Evolutionary conservation across 202 grass and related monocot species (phyloP).

Genomic region (Hordeum pubiflorum): DNA sequence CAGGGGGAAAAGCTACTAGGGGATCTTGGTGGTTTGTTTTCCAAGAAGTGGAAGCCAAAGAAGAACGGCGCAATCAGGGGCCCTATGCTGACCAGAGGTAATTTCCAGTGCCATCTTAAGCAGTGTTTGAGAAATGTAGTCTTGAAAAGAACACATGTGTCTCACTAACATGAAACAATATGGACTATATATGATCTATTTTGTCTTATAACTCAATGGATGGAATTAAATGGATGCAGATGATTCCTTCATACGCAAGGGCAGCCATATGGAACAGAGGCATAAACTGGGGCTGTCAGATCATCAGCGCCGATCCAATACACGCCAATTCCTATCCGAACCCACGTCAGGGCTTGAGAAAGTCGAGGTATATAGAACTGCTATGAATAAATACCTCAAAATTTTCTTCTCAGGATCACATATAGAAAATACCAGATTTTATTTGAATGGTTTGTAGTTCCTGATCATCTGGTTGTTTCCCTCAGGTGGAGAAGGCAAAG

Average conservation of each 20-base stretch:
- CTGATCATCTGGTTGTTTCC: constrained; percentile 7
- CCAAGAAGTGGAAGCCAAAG: constrained; percentile 83
- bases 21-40: constrained; percentile 85
- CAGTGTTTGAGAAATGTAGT: neutral
- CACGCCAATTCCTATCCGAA: constrained; percentile 38
- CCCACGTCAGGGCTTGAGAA: constrained; percentile 48
- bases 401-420: neutral
- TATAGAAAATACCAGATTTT: neutral
- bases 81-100: constrained; percentile 69
- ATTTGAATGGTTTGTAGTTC: neutral
- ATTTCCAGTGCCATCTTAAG: neutral
- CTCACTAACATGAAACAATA: neutral
- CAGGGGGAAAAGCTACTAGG: constrained; percentile 88
- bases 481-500: constrained; percentile 80
- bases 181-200: neutral
- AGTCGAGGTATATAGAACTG: constrained; percentile 58
- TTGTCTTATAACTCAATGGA: constrained; percentile 1
- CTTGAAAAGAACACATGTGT: neutral
- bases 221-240: constrained; percentile 36
- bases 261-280: constrained; percentile 70
- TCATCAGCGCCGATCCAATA: constrained; percentile 30
- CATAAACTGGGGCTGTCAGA: constrained; percentile 57
- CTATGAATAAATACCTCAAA: neutral
- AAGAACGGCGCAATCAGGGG: constrained; percentile 58
- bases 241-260: constrained; percentile 72